Evolutionary conservation across 495 filamentous ascomycete species (phyloP), one percentile per base, ranked within the genome.

Genomic region (Daldinia decipiens): DNA sequence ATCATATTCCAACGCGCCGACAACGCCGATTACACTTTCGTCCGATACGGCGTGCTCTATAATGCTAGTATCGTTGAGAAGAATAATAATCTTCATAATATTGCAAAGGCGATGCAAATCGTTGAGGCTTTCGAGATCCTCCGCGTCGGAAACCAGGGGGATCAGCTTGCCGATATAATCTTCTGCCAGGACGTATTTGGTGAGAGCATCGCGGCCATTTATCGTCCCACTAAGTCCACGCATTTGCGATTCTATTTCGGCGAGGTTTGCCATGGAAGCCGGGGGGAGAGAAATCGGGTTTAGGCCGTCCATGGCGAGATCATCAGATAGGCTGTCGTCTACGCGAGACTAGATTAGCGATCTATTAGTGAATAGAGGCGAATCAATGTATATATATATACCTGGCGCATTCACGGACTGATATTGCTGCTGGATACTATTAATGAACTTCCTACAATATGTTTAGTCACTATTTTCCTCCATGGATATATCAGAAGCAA

Each of bases 1-100:
- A 71, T 99, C 95, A 81, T 98, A 99, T 86, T 99, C 95, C 61
- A 99, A 82, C 47, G 97, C 97, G 57, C 96, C 95, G 53, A 99
- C 95, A 50, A 98, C 95, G 2, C 95, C 96, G 56, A 97, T 79
- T 45, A 98, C 90, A 65, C 94, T 87, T 32, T 92, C 88, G 81
- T 99, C 96, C 7, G 91, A 92, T 7, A 99, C 95, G 51, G 94
- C 92, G 53, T 91, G 89, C 77, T 99, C 95, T 67, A 99, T 97
- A 65, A 99, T 97, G 61, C 88, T 82, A 38, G 90, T 97, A 75
- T 99, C 96, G 77, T 99, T 99, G 24, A 99, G 87, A 50, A 98
- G 83, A 54, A 99, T 93, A 38, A 98, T 86, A 59, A 89, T 91
- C 83, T 99, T 99, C 93, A 97, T 97, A 77, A 99, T 97, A 75